phyloP scores from a whole-genome alignment of 805 yeast species.

The Candida ovalis region DNA sequence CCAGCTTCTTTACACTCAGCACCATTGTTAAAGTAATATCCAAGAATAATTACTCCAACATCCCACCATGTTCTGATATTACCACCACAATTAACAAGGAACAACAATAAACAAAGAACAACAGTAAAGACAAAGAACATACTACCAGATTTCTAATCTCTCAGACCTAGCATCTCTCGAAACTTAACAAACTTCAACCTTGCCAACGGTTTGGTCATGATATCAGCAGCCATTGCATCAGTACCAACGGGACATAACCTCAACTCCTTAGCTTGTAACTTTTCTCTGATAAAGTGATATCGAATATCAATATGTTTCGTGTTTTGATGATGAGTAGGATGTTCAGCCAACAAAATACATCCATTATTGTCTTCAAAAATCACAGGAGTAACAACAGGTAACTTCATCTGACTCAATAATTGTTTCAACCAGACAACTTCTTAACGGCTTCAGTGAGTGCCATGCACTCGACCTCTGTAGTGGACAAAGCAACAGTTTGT shows the following conservation, averaged over 20 bases:
- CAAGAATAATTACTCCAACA: too few species aligned
- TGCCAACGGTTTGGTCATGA: too few species aligned
- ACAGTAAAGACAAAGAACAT: too few species aligned
- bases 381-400: background rate
- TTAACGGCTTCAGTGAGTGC: constrained; percentile 5
- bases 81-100: too few species aligned
- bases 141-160: too few species aligned
- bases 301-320: constrained; percentile 4
- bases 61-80: too few species aligned
- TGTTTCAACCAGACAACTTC: background rate
- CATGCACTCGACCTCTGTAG: constrained; percentile 17
- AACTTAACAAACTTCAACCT: too few species aligned
- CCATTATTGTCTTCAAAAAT: constrained; percentile 5
- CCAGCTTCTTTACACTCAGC: too few species aligned
- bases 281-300: background rate
- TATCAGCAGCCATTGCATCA: too few species aligned
- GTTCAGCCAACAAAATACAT: constrained; percentile 1
- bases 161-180: too few species aligned
- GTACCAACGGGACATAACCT: background rate
- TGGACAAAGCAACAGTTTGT: constrained; percentile 8
- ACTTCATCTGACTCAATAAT: constrained; percentile 4
- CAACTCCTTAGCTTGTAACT: background rate
- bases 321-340: constrained; percentile 1
- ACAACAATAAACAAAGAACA: too few species aligned
- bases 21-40: too few species aligned